A percentile compares a stretch with the other conserved stretches of the same genome.
Evolutionary conservation across 176 grass and related monocot species (phyloP).

Genomic region (Oryza brachyantha): DNA sequence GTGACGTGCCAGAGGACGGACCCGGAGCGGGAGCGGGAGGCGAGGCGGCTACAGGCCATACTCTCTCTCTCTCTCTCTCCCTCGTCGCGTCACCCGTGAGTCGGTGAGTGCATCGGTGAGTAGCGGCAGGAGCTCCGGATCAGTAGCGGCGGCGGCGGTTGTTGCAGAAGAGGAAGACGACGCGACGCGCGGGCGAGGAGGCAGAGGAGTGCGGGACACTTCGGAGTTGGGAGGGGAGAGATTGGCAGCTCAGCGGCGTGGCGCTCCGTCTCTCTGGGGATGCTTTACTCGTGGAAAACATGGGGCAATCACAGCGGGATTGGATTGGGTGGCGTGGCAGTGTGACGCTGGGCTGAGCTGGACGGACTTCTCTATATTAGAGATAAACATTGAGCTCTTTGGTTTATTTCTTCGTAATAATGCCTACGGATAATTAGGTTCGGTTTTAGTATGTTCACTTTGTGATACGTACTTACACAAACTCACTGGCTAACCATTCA

Average conservation of each 20-base stretch:
- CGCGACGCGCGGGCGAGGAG: background rate
- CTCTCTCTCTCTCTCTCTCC: no score
- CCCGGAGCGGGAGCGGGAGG: constrained; percentile 15
- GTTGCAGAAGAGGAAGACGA: background rate
- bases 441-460: no score
- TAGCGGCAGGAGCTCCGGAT: background rate
- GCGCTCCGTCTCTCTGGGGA: background rate
- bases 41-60: constrained; percentile 33
- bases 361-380: no score
- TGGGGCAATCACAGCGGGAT: background rate
- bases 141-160: background rate
- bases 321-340: background rate
- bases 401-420: no score
- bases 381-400: no score
- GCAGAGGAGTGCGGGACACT: constrained; percentile 37
- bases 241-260: no score
- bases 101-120: no score
- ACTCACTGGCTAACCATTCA: no score
- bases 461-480: no score
- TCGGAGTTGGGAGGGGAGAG: background rate
- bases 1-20: no score
- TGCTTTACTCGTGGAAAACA: background rate
- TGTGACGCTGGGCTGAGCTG: constrained; percentile 8
- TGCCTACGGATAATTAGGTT: no score
- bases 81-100: background rate